phyloP scores from a whole-genome alignment of 164 flowering plant genomes.

The Malania oleifera region DNA sequence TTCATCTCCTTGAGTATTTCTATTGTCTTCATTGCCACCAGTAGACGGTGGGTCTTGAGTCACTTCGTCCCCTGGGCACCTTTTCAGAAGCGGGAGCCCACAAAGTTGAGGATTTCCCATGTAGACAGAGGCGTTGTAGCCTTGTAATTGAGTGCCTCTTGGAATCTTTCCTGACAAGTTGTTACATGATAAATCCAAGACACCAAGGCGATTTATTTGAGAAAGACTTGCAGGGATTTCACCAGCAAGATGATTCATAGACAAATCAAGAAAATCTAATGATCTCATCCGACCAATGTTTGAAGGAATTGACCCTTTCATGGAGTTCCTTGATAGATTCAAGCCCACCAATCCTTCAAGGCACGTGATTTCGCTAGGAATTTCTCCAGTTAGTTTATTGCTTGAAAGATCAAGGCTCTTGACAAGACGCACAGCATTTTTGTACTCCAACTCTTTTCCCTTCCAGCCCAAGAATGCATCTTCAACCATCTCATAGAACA shows the following conservation, averaged over 20 bases:
- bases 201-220: conserved; percentile 20
- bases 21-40: background rate
- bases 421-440: background rate
- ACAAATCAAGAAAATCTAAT: conserved; percentile 43
- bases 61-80: conserved; percentile 13
- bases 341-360: conserved; percentile 20
- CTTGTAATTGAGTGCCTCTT: conserved; percentile 26
- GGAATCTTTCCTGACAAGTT: conserved; percentile 42
- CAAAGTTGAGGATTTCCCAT: conserved; percentile 36
- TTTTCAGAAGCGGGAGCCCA: conserved; percentile 27
- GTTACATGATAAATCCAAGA: conserved; percentile 40
- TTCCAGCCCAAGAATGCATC: background rate
- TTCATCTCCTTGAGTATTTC: conserved; percentile 5
- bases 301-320: conserved; percentile 34
- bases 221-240: conserved; percentile 36
- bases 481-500: too few relatives aligned
- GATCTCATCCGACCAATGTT: conserved; percentile 22
- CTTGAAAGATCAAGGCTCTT: conserved; percentile 15
- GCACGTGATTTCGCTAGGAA: conserved; percentile 16
- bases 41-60: background rate
- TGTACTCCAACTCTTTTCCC: background rate
- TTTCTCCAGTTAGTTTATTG: conserved; percentile 12
- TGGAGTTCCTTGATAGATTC: conserved; percentile 36
- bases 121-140: conserved; percentile 21
- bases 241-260: conserved; percentile 40